Evolutionary conservation across 345 rosid species (phyloP), one percentile per base, ranked within the genome.

Genomic region (Reutealis trisperma): DNA sequence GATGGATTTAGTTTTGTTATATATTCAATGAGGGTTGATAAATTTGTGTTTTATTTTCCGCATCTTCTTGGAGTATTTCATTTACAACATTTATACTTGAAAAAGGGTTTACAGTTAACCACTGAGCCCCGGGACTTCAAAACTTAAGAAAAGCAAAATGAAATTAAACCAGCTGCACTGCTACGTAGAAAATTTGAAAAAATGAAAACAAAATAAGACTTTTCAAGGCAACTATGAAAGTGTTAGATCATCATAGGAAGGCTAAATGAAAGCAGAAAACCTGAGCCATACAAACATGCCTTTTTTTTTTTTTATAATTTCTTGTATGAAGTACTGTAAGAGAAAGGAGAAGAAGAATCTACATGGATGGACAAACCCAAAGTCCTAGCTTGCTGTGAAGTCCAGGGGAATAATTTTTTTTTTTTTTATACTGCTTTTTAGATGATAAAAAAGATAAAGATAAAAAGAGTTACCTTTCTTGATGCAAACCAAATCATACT

Each of bases 391-490:
- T 54, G 73, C 10, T 4, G 16, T 52, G 59, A 32, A 55, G 21
- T 68, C 10, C 62, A 21, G 16, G 44, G 55, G 42, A 45, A 45
- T 61, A 45, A 73, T 25, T 42, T 58, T 47, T 47, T 47, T 45
- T 49, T 49, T 49, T 11, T 16, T n/a, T n/a, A n/a, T n/a, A 32
- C 45, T 18, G 65, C 65, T 58, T 72, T 58, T 58, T 24, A 72
- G 75, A 57, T 63, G 65, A 37, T 71, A 34, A 54, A 59, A 34
- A 34, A 24, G 61, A 30, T 0, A 52, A 70, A 27, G 34, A 37
- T 7, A 16, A 63, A 51, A 52, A 54, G 27, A 54, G n/a, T 58
- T 58, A 59, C 32, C 41, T 61, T 73, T 73, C 55, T 73, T 73
- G 67, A 5, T 45, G 52, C 54, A 7, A 22, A 42, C 65, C 37